These are phyloP conservation scores for Orbilia javanica DNA, from an alignment of 2,329 filamentous ascomycete genomes.

Conservation along the genomic window DNA sequence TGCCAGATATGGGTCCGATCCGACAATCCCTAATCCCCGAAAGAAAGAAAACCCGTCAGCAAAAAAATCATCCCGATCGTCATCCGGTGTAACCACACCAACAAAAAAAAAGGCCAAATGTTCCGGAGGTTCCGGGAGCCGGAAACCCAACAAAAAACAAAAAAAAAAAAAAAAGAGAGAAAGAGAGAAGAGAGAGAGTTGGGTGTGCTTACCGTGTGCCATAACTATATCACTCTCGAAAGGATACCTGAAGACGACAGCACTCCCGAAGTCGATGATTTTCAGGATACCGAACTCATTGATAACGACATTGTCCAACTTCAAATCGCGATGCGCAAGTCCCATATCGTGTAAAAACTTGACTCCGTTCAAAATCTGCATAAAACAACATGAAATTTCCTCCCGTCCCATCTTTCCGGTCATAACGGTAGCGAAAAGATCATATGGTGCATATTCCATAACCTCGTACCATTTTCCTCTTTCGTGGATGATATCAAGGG, in stretches of 20 bases:
- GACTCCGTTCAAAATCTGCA: slow-evolving; percentile 94
- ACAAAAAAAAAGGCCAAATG: not conserved
- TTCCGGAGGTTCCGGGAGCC: not conserved
- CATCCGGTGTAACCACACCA: slow-evolving; percentile 4
- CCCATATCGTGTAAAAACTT: slow-evolving; percentile 96
- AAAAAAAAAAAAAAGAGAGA: too few species aligned
- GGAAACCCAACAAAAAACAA: not conserved
- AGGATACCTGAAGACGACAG: slow-evolving; percentile 95
- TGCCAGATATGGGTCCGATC: slow-evolving; percentile 94
- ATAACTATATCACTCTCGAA: slow-evolving; percentile 90
- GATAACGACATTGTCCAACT: slow-evolving; percentile 97
- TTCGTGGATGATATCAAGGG: slow-evolving; percentile 94
- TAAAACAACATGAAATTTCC: slow-evolving; percentile 88
- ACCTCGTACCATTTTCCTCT: slow-evolving; percentile 96
- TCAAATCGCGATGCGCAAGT: slow-evolving; percentile 91
- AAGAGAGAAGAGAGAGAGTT: too few species aligned
- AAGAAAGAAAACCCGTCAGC: not conserved
- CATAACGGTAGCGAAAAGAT: slow-evolving; percentile 98
- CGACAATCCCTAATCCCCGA: slow-evolving; percentile 75
- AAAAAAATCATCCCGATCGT: not conserved
- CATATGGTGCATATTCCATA: slow-evolving; percentile 97
- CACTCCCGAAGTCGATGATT: slow-evolving; percentile 98
- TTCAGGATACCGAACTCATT: slow-evolving; percentile 98
- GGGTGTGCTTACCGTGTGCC: slow-evolving; percentile 76
- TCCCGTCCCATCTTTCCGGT: slow-evolving; percentile 95